Percentiles rank a stretch among this genome's conserved stretches.
These are phyloP conservation scores for Psilocybe azurescens DNA, from an alignment of 768 basidiomycete species.

Conservation along the genomic window DNA sequence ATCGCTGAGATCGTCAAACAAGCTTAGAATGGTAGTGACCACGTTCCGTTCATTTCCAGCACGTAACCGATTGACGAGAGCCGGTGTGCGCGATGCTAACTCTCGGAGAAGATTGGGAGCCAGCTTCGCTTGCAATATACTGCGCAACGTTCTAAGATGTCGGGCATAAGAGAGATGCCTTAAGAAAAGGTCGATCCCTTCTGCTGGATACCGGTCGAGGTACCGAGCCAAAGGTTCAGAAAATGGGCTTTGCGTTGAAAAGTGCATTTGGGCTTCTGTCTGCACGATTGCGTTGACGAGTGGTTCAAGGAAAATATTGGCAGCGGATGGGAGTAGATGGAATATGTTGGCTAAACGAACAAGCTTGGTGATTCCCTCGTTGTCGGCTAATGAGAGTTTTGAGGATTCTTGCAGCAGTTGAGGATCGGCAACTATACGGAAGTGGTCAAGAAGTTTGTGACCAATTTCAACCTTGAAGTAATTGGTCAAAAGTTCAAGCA, in stretches of 20 bases:
- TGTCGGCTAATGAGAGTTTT: conserved; percentile 80
- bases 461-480: conserved; percentile 99
- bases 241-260: conserved; percentile 89
- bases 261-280: conserved; percentile 91
- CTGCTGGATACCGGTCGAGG: conserved; percentile 86
- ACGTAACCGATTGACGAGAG: conserved; percentile 57
- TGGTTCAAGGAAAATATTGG: conserved; percentile 88
- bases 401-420: conserved; percentile 83
- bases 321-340: conserved; percentile 92
- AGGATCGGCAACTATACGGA: conserved; percentile 89
- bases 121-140: conserved; percentile 77
- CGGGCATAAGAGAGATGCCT: conserved; percentile 77
- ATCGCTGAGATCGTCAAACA: conserved; percentile 78
- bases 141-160: conserved; percentile 83
- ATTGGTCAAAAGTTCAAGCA: conserved; percentile 93
- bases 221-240: conserved; percentile 92
- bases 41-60: conserved; percentile 52
- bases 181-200: conserved; percentile 87
- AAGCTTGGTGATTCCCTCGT: conserved; percentile 91
- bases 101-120: conserved; percentile 80
- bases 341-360: conserved; percentile 97
- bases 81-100: conserved; percentile 61
- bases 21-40: conserved; percentile 71
- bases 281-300: conserved; percentile 90
- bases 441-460: conserved; percentile 95